Base-by-base conservation (phyloP, 768 basidiomycete species). In the Rhizopogon rudus region DNA sequence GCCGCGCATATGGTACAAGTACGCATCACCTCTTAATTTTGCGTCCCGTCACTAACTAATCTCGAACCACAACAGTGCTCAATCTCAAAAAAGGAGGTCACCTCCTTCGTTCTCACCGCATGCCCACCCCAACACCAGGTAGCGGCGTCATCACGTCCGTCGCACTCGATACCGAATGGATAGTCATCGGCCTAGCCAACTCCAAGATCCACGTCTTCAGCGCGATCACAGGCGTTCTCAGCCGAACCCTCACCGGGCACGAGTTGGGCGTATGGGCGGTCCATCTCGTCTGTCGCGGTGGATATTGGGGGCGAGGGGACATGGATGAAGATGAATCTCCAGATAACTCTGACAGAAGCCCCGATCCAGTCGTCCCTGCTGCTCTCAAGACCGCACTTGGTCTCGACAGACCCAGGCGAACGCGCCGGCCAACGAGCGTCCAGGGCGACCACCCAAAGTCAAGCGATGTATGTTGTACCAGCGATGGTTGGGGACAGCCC, bases 201-300 rank as follows among this genome's bases (percentile, higher is more conserved):
- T 80, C 81, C 59, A 84, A 85, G 58, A 87, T 98, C 44, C 88
- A 93, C 63, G 77, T 98, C 9, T 98, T 93, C 72, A 87, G 87
- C 58, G 85, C 90, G 1, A 74, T 72, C 40, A 88, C 88, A 0
- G 95, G 95, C 0, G 80, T 87, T 2, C 81, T 90, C 49, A 79
- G 80, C 41, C 79, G 88, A 51, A 91, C 90, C 0, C 81, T 98
- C 2, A 76, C 82, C 8, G 95, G 95, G 0, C 95, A 97, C 68
- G 85, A 87, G 14, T 72, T 79, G 20, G 95, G 95, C n/a, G 94
- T 97, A 1, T 98, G 95, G 95, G 87, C 89, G 13, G 82, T 97
- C 13, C 83, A 86, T 52, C 78, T 98, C 28, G 83, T 95, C 48
- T 80, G 81, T 25, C 77, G 80, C 41, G 85, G 86, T n/a, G 87